Conservation (phyloP, 2,329 filamentous ascomycete species). For the Aspergillus sojae region DNA sequence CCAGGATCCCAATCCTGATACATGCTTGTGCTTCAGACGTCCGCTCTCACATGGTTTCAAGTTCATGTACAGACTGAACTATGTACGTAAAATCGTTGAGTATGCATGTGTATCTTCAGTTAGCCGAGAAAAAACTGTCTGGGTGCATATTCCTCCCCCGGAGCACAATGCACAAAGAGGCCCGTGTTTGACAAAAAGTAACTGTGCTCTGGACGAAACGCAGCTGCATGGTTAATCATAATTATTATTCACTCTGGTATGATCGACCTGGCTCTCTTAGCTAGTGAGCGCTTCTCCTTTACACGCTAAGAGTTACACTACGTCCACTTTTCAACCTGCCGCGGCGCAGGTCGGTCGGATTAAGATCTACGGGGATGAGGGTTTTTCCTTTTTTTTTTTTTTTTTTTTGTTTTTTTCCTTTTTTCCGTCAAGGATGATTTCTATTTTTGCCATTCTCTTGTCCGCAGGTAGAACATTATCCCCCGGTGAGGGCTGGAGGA, state of each 20-base stretch:
- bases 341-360: slow-evolving; percentile 7
- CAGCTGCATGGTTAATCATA: background rate
- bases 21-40: background rate
- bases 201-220: background rate
- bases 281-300: background rate
- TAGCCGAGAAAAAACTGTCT: background rate
- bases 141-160: background rate
- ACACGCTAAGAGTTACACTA: slow-evolving; percentile 2
- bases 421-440: background rate
- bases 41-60: background rate
- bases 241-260: background rate
- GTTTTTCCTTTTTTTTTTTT: background rate
- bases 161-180: slow-evolving; percentile 22
- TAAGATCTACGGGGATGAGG: slow-evolving; percentile 7
- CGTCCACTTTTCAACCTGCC: background rate
- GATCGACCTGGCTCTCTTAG: slow-evolving; percentile 4
- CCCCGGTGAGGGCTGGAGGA: background rate
- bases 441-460: background rate
- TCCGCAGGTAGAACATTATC: background rate
- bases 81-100: slow-evolving; percentile 5
- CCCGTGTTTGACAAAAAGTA: slow-evolving; percentile 16
- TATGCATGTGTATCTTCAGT: slow-evolving; percentile 13
- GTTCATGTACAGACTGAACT: background rate
- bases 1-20: background rate
- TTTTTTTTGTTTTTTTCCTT: no score